phyloP scores from a whole-genome alignment of 2,329 filamentous ascomycete genomes.

The Aspergillus melleus region DNA sequence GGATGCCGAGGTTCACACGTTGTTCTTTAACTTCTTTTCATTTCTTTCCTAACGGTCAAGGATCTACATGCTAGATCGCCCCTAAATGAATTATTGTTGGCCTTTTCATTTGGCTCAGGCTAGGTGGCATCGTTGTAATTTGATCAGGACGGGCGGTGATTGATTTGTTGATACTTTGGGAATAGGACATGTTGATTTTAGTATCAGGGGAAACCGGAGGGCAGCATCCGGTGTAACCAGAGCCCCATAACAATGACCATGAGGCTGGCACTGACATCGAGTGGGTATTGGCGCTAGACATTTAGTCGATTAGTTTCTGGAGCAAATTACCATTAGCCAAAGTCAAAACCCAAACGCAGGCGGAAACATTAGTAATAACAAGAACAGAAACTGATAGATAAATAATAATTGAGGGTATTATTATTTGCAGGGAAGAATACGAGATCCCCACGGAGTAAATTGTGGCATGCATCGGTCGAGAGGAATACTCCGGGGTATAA shows the following conservation, averaged over 20 bases:
- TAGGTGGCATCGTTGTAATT: background rate
- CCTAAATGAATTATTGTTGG: background rate
- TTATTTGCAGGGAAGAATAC: background rate
- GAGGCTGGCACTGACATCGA: background rate
- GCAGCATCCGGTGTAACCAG: background rate
- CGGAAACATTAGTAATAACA: background rate
- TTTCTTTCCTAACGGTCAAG: background rate
- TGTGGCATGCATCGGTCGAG: background rate
- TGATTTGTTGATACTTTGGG: background rate
- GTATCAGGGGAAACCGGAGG: background rate
- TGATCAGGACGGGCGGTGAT: background rate
- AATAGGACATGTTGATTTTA: background rate
- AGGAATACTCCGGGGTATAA: background rate
- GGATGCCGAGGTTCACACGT: background rate
- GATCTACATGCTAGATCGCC: background rate
- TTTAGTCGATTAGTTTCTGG: background rate
- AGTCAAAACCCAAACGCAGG: background rate
- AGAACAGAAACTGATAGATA: background rate
- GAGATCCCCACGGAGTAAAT: background rate
- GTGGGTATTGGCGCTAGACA: background rate
- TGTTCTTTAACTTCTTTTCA: background rate
- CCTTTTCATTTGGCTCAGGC: background rate
- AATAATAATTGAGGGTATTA: background rate
- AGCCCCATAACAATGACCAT: background rate
- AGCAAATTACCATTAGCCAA: background rate